These are phyloP conservation scores for Pythium brassicae DNA, from an alignment of 352 stramenopile species.

Conservation along the genomic window DNA sequence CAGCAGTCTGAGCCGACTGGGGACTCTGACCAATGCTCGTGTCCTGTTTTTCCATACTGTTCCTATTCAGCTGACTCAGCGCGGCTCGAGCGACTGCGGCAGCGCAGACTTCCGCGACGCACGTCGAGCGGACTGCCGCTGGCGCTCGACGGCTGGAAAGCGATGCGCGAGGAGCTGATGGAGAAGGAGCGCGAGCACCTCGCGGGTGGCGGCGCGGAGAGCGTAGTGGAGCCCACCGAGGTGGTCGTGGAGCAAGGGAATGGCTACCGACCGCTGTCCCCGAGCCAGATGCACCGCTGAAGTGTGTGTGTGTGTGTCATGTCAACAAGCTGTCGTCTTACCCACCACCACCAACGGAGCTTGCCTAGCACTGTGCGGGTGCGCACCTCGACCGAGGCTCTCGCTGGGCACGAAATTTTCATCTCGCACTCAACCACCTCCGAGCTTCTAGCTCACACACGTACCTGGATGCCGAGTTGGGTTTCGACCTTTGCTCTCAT, in stretches of 20 bases:
- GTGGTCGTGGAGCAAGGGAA: conserved; percentile 19
- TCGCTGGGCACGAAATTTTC: too few species aligned
- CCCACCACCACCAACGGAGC: too few species aligned
- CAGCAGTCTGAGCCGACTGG: background rate
- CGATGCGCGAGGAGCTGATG: conserved; percentile 49
- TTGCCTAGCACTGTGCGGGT: too few species aligned
- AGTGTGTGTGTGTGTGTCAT: too few species aligned
- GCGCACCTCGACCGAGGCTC: too few species aligned
- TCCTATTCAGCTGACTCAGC: background rate
- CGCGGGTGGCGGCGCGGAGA: conserved; percentile 2
- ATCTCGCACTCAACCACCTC: too few species aligned
- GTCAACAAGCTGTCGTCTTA: too few species aligned
- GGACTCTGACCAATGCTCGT: too few species aligned
- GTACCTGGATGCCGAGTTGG: too few species aligned
- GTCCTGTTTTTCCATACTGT: too few species aligned
- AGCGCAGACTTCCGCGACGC: conserved; percentile 10
- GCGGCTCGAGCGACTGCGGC: conserved; percentile 4
- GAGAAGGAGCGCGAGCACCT: conserved; percentile 27
- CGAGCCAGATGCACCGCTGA: conserved; percentile 9
- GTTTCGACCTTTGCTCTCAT: too few species aligned
- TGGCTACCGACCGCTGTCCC: conserved; percentile 16
- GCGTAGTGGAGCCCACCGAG: background rate
- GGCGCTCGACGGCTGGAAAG: conserved; percentile 40
- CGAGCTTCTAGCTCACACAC: too few species aligned
- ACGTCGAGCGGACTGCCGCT: conserved; percentile 33